Evolutionary conservation across 1,139 yeast genomes (phyloP).

Genomic region (Sugiyamaella pinicola): DNA sequence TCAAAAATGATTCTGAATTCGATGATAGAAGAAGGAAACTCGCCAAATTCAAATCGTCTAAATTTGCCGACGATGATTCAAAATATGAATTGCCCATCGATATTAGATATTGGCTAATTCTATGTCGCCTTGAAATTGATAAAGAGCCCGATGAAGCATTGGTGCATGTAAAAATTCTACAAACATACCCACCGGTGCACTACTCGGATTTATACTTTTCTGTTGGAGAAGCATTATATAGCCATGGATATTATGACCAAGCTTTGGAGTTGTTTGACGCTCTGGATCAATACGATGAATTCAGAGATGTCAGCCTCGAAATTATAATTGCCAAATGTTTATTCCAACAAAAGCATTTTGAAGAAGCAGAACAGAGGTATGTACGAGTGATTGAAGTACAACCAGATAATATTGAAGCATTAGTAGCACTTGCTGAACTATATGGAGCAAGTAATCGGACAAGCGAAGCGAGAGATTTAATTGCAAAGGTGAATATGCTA

Average conservation of each 20-base stretch:
- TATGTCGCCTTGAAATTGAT: constrained; percentile 65
- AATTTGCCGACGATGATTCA: constrained; percentile 24
- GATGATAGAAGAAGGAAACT: constrained; percentile 53
- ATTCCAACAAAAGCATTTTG: constrained; percentile 69
- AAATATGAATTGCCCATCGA: constrained; percentile 70
- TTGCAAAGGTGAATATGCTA: constrained; percentile 53
- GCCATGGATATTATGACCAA: constrained; percentile 65
- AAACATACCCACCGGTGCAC: constrained; percentile 58
- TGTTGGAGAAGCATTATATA: constrained; percentile 74
- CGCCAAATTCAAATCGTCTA: constrained; percentile 26
- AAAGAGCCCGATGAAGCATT: constrained; percentile 66
- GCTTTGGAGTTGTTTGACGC: constrained; percentile 66
- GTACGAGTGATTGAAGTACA: constrained; percentile 56
- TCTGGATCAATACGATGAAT: constrained; percentile 45
- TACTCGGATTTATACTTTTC: constrained; percentile 74
- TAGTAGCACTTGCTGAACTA: constrained; percentile 80
- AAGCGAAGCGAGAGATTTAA: constrained; percentile 59
- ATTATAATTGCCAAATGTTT: constrained; percentile 75
- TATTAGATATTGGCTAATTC: constrained; percentile 77
- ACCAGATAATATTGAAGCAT: constrained; percentile 68
- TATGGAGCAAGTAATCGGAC: constrained; percentile 66
- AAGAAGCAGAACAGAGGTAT: constrained; percentile 69
- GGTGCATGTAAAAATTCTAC: constrained; percentile 63
- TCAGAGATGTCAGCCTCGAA: constrained; percentile 15
- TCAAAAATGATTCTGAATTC: constrained; percentile 76